phyloP scores from a whole-genome alignment of 768 basidiomycete genomes.

The Polyporus arcularius region DNA sequence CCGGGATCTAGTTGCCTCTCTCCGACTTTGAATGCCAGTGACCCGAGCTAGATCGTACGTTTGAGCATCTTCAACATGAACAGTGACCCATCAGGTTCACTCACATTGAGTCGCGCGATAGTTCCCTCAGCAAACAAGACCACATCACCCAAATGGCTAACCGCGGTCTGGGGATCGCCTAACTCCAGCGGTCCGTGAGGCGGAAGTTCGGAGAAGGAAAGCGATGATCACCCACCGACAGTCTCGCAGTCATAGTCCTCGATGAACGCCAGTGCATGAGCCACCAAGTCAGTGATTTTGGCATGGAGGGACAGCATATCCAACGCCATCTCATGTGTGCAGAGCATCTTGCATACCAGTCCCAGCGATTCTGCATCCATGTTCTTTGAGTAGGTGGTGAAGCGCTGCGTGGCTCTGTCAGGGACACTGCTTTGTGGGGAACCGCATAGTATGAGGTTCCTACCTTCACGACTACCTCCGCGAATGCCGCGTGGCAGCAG shows the following conservation, averaged over 20 bases:
- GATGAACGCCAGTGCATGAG: conserved; percentile 59
- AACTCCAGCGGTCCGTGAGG: background rate
- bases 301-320: conserved; percentile 73
- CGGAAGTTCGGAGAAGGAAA: background rate
- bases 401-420: conserved; percentile 46
- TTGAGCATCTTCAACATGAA: background rate
- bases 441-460: conserved; percentile 14
- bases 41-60: conserved; percentile 45
- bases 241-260: conserved; percentile 80
- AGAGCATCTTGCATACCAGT: conserved; percentile 68
- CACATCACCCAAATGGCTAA: conserved; percentile 77
- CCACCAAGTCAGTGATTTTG: conserved; percentile 64
- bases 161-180: conserved; percentile 86
- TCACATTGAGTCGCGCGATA: conserved; percentile 64
- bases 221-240: conserved; percentile 54
- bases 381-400: conserved; percentile 49
- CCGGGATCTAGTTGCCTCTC: conserved; percentile 47
- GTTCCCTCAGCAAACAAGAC: conserved; percentile 72
- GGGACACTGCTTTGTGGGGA: background rate
- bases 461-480: conserved; percentile 60
- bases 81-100: conserved; percentile 12
- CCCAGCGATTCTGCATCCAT: conserved; percentile 71
- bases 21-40: conserved; percentile 47
- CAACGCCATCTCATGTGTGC: conserved; percentile 55
- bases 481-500: conserved; percentile 58